A percentile compares a stretch with the other conserved stretches of the same genome.
Evolutionary conservation across 768 basidiomycete genomes (phyloP).

Genomic region (Phanerochaete sordida): DNA sequence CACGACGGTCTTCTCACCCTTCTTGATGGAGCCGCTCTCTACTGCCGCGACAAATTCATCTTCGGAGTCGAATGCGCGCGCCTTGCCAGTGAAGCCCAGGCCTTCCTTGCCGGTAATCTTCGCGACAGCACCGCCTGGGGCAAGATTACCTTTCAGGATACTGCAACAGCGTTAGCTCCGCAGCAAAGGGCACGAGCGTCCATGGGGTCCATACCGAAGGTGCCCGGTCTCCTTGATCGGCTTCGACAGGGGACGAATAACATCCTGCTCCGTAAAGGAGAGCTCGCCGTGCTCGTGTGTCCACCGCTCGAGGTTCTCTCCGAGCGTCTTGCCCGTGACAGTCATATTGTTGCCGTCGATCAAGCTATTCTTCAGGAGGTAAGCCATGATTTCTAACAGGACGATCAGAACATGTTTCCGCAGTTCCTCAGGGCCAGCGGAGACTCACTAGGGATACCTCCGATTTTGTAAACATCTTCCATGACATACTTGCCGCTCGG

Average conservation of each 20-base stretch:
- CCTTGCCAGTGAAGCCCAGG: constrained; percentile 83
- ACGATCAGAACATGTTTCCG: not conserved
- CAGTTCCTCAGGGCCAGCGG: not conserved
- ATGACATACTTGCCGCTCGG: constrained; percentile 98
- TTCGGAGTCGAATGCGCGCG: constrained; percentile 90
- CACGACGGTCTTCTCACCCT: constrained; percentile 95
- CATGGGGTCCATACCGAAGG: constrained; percentile 55
- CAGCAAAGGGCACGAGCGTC: not conserved
- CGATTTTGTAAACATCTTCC: constrained; percentile 95
- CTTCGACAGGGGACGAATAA: constrained; percentile 82
- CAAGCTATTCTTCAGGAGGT: constrained; percentile 80
- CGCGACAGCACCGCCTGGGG: constrained; percentile 92
- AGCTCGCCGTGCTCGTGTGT: constrained; percentile 75
- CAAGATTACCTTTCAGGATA: constrained; percentile 88
- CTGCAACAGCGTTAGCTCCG: constrained; percentile 35
- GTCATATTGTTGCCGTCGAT: constrained; percentile 92
- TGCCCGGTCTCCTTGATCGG: constrained; percentile 91
- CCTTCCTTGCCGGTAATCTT: constrained; percentile 98
- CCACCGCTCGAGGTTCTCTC: constrained; percentile 92
- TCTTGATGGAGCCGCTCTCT: constrained; percentile 82
- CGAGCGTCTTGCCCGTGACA: constrained; percentile 85
- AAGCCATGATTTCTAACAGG: constrained; percentile 71
- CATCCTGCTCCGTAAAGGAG: constrained; percentile 64
- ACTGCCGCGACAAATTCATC: constrained; percentile 85
- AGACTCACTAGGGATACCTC: constrained; percentile 88